Evolutionary conservation across 495 filamentous ascomycete genomes (phyloP), one percentile per base, ranked within the genome.

Genomic region (Margaritispora aquatica): DNA sequence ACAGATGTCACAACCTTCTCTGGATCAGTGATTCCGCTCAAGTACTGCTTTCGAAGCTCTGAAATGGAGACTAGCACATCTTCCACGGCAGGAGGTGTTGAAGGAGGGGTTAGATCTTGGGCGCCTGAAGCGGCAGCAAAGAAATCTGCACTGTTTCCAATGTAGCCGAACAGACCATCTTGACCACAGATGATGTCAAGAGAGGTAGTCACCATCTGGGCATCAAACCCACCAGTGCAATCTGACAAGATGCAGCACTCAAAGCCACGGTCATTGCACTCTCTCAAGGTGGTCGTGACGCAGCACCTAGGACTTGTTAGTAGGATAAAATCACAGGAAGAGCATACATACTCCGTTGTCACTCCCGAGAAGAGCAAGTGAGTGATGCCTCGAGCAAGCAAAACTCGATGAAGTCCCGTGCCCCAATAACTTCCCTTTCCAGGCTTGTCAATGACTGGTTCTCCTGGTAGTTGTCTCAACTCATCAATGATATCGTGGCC

Each of bases 251-350:
- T 67, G 73, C 80, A 79, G 71, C 86, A 89, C 60, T 90, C 86
- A 63, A 84, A 90, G 0, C 87, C 88, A 13, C 87, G 82, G 68
- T 89, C 88, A 66, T 86, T 87, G 52, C 84, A 85, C 63, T 90
- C 88, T 49, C 86, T 76, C 58, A 89, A 75, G 0, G 86, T 89
- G 0, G 81, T 85, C 20, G 80, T 82, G 4, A 90, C 85, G 60
- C 85, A 89, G 23, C 85, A 81, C 59, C 85, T 83, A 0, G 78
- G 80, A 15, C 77, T 82, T 34, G 24, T 64, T 17, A 62, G 51
- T 62, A 59, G 70, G 56, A 26, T 66, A 57, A 53, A 65, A 31
- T 10, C 58, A 41, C 10, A 65, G 57, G 21, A 63, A 44, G 15
- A 65, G 3, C 17, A 63, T 61, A 51, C 64, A 63, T 49, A 77